These are phyloP conservation scores for Irpex sp. DNA, from an alignment of 1,284 basidiomycete species.

Conservation along the genomic window DNA sequence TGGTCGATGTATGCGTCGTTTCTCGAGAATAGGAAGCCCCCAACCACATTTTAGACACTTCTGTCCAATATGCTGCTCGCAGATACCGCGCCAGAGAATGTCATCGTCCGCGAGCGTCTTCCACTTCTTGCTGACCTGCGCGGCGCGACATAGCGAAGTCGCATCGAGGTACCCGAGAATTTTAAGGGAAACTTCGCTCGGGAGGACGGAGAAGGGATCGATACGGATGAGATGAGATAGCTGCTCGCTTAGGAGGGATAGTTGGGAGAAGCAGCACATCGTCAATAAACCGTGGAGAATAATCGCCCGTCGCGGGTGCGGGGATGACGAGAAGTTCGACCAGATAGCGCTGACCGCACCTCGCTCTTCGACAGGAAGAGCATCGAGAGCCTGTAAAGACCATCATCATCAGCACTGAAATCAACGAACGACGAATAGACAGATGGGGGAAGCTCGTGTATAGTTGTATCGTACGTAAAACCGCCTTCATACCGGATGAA, in stretches of 20 bases:
- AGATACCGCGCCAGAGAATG: constrained; percentile 93
- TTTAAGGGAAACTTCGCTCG: constrained; percentile 87
- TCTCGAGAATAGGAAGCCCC: constrained; percentile 92
- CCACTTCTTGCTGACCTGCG: constrained; percentile 91
- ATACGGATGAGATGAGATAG: constrained; percentile 90
- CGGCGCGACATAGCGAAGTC: constrained; percentile 91
- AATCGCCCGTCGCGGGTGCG: constrained; percentile 85
- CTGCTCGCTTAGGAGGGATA: constrained; percentile 94
- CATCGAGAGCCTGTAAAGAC: constrained; percentile 82
- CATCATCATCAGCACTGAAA: constrained; percentile 1
- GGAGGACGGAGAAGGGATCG: constrained; percentile 91
- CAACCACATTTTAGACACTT: constrained; percentile 98
- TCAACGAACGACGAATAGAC: background rate
- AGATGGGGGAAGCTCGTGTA: background rate
- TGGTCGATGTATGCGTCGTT: constrained; percentile 43
- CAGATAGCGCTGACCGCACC: constrained; percentile 91
- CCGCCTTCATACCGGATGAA: background rate
- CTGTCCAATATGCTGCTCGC: constrained; percentile 97
- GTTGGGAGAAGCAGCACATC: constrained; percentile 99
- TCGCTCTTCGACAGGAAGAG: constrained; percentile 85
- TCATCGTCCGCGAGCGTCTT: constrained; percentile 93
- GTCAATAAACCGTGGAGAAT: constrained; percentile 97
- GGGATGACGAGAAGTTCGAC: constrained; percentile 95
- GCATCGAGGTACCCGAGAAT: constrained; percentile 94
- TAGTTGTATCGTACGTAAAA: background rate